These are phyloP conservation scores for Aureobasidium sp. DNA, from an alignment of 2,329 filamentous ascomycete species.

Conservation along the genomic window DNA sequence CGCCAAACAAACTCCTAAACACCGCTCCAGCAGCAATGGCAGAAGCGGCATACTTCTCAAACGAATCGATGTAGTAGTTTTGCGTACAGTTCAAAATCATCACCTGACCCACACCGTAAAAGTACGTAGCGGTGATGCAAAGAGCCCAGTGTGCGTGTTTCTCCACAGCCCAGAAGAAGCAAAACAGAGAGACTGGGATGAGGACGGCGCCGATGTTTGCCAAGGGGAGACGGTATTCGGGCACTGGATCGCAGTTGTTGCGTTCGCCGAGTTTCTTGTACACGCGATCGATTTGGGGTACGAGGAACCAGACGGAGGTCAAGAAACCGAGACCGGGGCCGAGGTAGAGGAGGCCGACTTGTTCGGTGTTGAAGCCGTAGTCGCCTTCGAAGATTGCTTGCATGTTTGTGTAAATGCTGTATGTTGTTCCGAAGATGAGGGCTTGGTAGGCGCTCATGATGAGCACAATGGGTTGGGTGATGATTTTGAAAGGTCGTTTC, in stretches of 20 bases:
- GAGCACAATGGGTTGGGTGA: constrained; percentile 38
- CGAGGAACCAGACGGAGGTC: constrained; percentile 37
- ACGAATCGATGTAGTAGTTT: constrained; percentile 47
- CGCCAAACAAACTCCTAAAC: constrained; percentile 39
- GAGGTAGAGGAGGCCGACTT: constrained; percentile 38
- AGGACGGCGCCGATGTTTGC: constrained; percentile 38
- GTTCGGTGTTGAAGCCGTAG: constrained; percentile 38
- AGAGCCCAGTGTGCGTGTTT: constrained; percentile 33
- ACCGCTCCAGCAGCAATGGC: constrained; percentile 43
- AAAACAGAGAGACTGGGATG: constrained; percentile 36
- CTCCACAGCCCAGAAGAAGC: constrained; percentile 37
- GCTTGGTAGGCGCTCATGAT: constrained; percentile 40
- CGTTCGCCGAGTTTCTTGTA: constrained; percentile 36
- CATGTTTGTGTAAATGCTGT: constrained; percentile 41
- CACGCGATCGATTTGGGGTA: constrained; percentile 39
- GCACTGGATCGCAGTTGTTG: constrained; percentile 32
- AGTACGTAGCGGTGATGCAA: constrained; percentile 35
- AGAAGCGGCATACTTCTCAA: constrained; percentile 41
- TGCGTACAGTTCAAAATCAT: constrained; percentile 45
- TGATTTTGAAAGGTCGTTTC: constrained; percentile 33
- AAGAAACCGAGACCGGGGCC: constrained; percentile 37
- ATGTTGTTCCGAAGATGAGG: constrained; percentile 39
- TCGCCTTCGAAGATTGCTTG: constrained; percentile 36
- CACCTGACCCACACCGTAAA: constrained; percentile 45
- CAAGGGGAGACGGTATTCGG: constrained; percentile 38